These are phyloP conservation scores for Hevea brasiliensis DNA, from an alignment of 345 rosid genomes.

Conservation along the genomic window DNA sequence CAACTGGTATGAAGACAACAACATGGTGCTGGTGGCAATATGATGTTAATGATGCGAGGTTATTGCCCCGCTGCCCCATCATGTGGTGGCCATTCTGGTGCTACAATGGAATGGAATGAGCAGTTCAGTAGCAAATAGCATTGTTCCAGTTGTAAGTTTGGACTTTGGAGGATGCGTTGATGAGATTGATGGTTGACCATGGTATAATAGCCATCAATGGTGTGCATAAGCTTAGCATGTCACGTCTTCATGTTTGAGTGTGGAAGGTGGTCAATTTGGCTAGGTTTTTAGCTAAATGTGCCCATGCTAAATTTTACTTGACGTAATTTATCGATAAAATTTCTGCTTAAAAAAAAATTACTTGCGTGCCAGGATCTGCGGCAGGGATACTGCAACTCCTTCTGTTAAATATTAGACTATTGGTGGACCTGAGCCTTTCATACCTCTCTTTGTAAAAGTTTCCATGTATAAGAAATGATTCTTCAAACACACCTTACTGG, in stretches of 20 bases:
- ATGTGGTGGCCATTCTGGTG: background rate
- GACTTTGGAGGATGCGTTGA: constrained; percentile 10
- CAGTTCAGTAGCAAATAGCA: background rate
- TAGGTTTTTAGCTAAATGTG: too few relatives aligned
- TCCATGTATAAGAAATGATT: background rate
- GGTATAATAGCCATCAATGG: background rate
- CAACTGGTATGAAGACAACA: background rate
- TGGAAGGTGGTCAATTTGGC: too few relatives aligned
- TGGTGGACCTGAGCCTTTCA: background rate
- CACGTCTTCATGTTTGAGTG: too few relatives aligned
- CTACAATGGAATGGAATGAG: background rate
- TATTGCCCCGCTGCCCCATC: background rate
- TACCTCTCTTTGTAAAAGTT: background rate
- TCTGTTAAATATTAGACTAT: background rate
- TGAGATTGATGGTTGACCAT: constrained; percentile 8
- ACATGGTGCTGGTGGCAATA: background rate
- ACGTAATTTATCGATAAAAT: too few relatives aligned
- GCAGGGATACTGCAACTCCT: background rate
- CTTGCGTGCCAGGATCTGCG: background rate
- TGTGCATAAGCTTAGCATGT: too few relatives aligned
- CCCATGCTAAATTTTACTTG: too few relatives aligned
- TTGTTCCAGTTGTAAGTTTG: background rate
- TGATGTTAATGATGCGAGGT: background rate
- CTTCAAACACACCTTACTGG: background rate
- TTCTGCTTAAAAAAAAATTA: too few relatives aligned